Base-by-base conservation (phyloP, 139 green algal genomes). In the Diplosphaera chodatii region DNA sequence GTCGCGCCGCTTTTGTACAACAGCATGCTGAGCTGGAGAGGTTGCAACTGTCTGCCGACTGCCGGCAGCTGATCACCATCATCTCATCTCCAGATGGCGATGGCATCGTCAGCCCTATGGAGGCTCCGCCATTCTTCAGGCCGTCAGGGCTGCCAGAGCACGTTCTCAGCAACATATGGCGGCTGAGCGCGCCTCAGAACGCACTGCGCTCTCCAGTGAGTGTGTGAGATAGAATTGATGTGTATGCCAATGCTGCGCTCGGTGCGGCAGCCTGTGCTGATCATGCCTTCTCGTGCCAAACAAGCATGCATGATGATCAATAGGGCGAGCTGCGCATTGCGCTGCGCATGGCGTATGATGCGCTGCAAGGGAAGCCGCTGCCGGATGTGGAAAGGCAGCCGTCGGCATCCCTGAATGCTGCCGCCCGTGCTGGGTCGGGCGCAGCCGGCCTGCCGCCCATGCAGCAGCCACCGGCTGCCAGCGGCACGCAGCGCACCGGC, bases 71-170 rank as follows among this genome's bases (percentile, higher is more conserved):
- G n/a, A n/a, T n/a, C n/a, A n/a, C n/a, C n/a, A n/a, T n/a, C n/a
- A n/a, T n/a, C n/a, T n/a, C n/a, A n/a, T n/a, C n/a, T n/a, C n/a
- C 48, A 59, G 48, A 59, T 59, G 48, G 48, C 48, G 48, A 59
- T 59, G 48, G 48, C 16, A 18, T 59, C 48, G 48, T 59, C 16
- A 59, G 48, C 18, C 48, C 48, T 5, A 5, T 5, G 3, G 48
- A 59, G 48, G 48, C 48, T n/a, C 48, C 48, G 48, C 13, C 48
- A 18, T 59, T 59, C 48, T 59, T 59, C 18, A 23, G 48, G 48
- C 48, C 48, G 16, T 59, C 48, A 5, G 48, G 48, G 16, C 48
- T 59, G 48, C 48, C 48, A 18, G 48, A 59, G 18, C 48, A 59
- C 3, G 48, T 25, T 3, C 48, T 59, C 48, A 59, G 48, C 48